phyloP scores from a whole-genome alignment of 1,139 yeast genomes.

The Geotrichum carabidarum region DNA sequence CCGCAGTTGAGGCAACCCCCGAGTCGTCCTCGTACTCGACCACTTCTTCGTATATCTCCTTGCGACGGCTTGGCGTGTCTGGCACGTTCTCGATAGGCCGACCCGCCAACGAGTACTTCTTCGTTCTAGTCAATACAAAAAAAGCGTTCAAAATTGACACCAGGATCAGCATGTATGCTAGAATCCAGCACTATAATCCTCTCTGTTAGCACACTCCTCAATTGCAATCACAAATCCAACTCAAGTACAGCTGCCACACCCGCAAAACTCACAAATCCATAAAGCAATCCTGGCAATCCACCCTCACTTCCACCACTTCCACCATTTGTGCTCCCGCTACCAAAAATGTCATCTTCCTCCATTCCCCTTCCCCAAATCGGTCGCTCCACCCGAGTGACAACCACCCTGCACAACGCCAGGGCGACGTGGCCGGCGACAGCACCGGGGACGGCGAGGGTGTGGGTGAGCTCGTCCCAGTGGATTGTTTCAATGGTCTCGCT shows the following conservation, averaged over 20 bases:
- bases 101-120: slow-evolving; percentile 43
- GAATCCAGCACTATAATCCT: background rate
- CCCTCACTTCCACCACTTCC: background rate
- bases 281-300: background rate
- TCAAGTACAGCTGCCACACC: background rate
- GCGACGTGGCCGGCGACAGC: slow-evolving; percentile 42
- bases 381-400: slow-evolving; percentile 15
- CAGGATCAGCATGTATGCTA: slow-evolving; percentile 7
- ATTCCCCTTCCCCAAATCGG: background rate
- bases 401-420: slow-evolving; percentile 27
- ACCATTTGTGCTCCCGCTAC: too few species aligned
- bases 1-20: too few species aligned
- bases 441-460: slow-evolving; percentile 45
- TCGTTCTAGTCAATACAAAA: slow-evolving; percentile 19
- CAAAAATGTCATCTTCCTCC: slow-evolving; percentile 13
- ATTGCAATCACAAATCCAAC: too few species aligned
- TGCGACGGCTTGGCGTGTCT: slow-evolving; percentile 41
- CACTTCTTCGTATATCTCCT: slow-evolving; percentile 28
- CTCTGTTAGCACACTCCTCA: background rate
- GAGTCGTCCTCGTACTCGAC: background rate
- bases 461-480: slow-evolving; percentile 60
- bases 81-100: slow-evolving; percentile 39
- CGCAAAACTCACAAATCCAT: slow-evolving; percentile 4
- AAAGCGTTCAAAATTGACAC: slow-evolving; percentile 6
- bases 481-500: slow-evolving; percentile 53